Conservation (phyloP, 106 monocot species). For the Acorus calamus region DNA sequence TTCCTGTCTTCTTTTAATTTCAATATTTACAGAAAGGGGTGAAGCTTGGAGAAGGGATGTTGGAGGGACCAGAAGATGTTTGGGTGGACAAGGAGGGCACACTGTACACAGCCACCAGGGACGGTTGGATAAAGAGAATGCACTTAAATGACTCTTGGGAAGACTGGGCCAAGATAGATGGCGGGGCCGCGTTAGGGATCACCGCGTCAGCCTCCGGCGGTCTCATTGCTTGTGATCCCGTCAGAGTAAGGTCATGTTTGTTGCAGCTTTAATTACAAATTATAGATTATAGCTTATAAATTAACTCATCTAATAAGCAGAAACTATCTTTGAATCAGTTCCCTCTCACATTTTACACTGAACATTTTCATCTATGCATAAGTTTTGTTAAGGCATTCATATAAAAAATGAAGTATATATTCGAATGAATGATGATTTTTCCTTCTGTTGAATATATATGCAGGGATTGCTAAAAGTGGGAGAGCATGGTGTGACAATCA, state of each 20-base stretch:
- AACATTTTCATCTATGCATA: too few relatives aligned
- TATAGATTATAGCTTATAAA: too few relatives aligned
- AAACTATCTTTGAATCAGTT: too few relatives aligned
- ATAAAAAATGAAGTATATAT: not conserved
- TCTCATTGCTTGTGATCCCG: slow-evolving; percentile 41
- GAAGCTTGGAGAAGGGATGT: slow-evolving; percentile 49
- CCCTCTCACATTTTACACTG: too few relatives aligned
- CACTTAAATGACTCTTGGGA: slow-evolving; percentile 42
- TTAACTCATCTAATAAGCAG: too few relatives aligned
- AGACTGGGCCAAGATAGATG: slow-evolving; percentile 40
- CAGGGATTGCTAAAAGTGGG: slow-evolving; percentile 50
- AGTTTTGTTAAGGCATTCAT: too few relatives aligned
- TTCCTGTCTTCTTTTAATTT: too few relatives aligned
- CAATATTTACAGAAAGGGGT: slow-evolving; percentile 20
- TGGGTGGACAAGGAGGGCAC: slow-evolving; percentile 23
- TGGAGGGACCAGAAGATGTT: slow-evolving; percentile 49
- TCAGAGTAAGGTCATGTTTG: slow-evolving; percentile 15
- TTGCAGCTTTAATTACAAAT: too few relatives aligned
- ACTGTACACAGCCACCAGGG: slow-evolving; percentile 56
- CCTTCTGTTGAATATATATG: not conserved
- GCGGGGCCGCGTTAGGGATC: slow-evolving; percentile 35
- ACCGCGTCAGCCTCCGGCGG: slow-evolving; percentile 24
- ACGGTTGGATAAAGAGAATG: slow-evolving; percentile 66
- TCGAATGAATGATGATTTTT: not conserved
- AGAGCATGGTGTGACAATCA: slow-evolving; percentile 27